A percentile compares a stretch with the other conserved stretches of the same genome.
These are phyloP conservation scores for Boechera stricta DNA, from an alignment of 345 rosid species.

Conservation along the genomic window DNA sequence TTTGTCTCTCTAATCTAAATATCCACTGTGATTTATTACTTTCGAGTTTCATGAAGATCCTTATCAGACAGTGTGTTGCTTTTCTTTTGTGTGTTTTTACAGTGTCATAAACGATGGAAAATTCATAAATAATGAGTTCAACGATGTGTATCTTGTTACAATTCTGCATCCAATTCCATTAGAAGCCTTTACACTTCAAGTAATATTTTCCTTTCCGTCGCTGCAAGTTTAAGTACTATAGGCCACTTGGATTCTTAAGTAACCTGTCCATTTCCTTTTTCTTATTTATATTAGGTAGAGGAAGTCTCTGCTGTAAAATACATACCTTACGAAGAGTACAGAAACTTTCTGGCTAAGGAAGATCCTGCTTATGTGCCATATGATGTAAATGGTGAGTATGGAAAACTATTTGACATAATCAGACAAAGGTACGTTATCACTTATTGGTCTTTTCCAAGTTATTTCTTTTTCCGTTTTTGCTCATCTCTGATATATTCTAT, in stretches of 20 bases:
- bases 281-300: slow-evolving; percentile 57
- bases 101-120: slow-evolving; percentile 81
- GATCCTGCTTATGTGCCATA: slow-evolving; percentile 83
- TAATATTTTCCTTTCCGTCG: slow-evolving; percentile 38
- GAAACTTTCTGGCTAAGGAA: slow-evolving; percentile 62
- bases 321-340: slow-evolving; percentile 65
- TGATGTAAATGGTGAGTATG: slow-evolving; percentile 72
- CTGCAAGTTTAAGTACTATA: slow-evolving; percentile 13
- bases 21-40: neutral
- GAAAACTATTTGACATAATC: slow-evolving; percentile 74
- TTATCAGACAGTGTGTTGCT: slow-evolving; percentile 18
- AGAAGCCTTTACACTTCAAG: slow-evolving; percentile 94
- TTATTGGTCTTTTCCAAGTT: neutral
- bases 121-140: slow-evolving; percentile 85
- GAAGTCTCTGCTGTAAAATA: slow-evolving; percentile 95
- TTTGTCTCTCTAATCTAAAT: neutral
- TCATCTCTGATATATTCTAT: slow-evolving; percentile 2
- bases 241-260: slow-evolving; percentile 4
- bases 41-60: neutral
- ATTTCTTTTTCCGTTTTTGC: neutral
- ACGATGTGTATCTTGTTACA: slow-evolving; percentile 89
- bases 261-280: slow-evolving; percentile 17
- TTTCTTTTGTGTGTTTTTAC: slow-evolving; percentile 39
- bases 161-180: slow-evolving; percentile 80
- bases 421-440: slow-evolving; percentile 60